Evolutionary conservation across 2,329 filamentous ascomycete species (phyloP), one percentile per base, ranked within the genome.

Genomic region (Fusarium robinianum): DNA sequence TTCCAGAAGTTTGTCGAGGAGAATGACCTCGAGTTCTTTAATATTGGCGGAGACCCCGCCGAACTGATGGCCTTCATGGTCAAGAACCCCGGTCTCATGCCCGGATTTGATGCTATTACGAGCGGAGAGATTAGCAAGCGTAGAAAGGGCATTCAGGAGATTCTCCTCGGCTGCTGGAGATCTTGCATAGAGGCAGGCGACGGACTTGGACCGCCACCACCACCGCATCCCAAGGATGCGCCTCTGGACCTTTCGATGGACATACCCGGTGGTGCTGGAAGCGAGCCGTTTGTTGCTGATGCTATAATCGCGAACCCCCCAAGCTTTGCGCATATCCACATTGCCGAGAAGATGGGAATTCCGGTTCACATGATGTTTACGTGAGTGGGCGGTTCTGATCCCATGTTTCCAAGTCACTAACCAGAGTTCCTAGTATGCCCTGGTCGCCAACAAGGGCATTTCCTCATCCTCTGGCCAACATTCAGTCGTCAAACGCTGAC

Each of bases 11-110:
- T 90, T 54, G 82, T 90, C 4, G 77, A 83, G 47, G 80, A 87
- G 38, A 83, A 84, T 62, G 84, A 77, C 0, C 75, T 91, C 10
- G 87, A 90, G 58, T 91, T 90, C 66, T 90, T 87, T 66, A 79
- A 71, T 49, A 87, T 90, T 37, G 85, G 86, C n/a, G 87, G 86
- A 3, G 85, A 90, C 62, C 87, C 87, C 2, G 78, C 83, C 2
- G 80, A 87, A 59, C 72, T 90, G 29, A 90, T 90, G 87, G 88
- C 89, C 3, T 95, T 92, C 60, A 95, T 95, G 89, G 89, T 94
- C 31, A 91, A 91, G 67, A 87, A 94, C 56, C 88, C 90, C 0
- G 88, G 89, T 0, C 72, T 95, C 21, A 89, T 95, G 84, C 90
- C 90, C 2, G 86, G 86, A 1, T 81, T 92, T 46, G 85, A 91